Percentiles rank a stretch among this genome's conserved stretches.
Evolutionary conservation across 345 rosid species (phyloP).

Genomic region (Heritiera fomes): DNA sequence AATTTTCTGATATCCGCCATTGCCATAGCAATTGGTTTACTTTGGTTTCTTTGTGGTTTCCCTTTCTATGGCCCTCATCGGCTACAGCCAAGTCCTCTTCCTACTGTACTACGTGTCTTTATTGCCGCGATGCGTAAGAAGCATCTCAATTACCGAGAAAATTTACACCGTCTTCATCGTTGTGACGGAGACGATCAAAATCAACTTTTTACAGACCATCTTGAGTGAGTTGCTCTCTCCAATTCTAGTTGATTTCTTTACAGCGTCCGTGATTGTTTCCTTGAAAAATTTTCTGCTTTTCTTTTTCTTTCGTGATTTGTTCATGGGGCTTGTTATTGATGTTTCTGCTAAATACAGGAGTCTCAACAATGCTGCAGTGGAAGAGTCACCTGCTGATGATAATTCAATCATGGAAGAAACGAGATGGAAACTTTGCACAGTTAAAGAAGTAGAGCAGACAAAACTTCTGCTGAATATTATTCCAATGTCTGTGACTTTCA

Average conservation of each 20-base stretch:
- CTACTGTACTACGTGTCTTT: neutral
- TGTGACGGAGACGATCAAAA: neutral
- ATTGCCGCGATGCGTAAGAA: neutral
- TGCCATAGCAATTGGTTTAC: neutral
- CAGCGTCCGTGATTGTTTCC: neutral
- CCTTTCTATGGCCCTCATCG: neutral
- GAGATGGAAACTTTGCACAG: neutral
- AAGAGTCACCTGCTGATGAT: neutral
- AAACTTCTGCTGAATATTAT: neutral
- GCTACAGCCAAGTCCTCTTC: neutral
- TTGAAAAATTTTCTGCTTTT: neutral
- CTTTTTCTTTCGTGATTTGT: neutral
- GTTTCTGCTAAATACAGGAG: neutral
- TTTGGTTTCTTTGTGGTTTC: slow-evolving; percentile 16
- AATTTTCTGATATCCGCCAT: neutral
- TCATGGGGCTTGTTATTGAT: neutral
- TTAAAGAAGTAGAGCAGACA: neutral
- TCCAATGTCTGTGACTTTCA: neutral
- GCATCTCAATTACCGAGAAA: neutral
- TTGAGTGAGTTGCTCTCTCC: neutral
- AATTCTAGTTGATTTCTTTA: neutral
- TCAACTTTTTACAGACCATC: neutral
- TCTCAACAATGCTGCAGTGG: neutral
- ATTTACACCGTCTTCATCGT: neutral
- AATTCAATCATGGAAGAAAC: neutral